Conservation (phyloP, 371 early-diverging fungal species). For the Lichtheimia corymbifera region DNA sequence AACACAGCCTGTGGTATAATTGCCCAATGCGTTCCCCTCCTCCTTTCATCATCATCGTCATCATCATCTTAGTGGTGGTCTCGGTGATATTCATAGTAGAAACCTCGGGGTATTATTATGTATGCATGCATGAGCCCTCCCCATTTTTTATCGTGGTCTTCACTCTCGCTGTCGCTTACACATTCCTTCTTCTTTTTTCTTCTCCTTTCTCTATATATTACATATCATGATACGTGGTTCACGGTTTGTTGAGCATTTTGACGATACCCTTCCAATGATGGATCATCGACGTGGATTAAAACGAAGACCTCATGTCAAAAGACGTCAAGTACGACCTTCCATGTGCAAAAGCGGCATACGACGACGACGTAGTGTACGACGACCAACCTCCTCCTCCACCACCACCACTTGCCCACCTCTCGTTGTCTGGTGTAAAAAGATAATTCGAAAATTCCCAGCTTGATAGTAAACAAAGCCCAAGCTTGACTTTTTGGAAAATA, state of each 20-base stretch:
- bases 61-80: too few species aligned
- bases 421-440: conserved; percentile 1
- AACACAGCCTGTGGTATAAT: too few species aligned
- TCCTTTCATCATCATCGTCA: too few species aligned
- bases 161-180: neutral
- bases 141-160: too few species aligned
- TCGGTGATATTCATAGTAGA: too few species aligned
- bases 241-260: conserved; percentile 7
- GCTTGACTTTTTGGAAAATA: conserved; percentile 1
- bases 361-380: too few species aligned
- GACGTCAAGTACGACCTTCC: conserved; percentile 1
- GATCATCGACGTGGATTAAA: neutral
- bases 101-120: too few species aligned
- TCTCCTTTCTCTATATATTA: neutral
- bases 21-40: too few species aligned
- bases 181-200: neutral
- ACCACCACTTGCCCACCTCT: neutral
- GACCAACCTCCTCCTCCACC: neutral
- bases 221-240: conserved; percentile 7
- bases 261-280: neutral
- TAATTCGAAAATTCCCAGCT: neutral
- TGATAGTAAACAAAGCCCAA: neutral
- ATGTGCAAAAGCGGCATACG: too few species aligned
- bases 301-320: conserved; percentile 7
- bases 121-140: too few species aligned